Percentiles rank a stretch among this genome's conserved stretches.
phyloP scores from a whole-genome alignment of 768 basidiomycete species.

The Gymnopilus dilepis region DNA sequence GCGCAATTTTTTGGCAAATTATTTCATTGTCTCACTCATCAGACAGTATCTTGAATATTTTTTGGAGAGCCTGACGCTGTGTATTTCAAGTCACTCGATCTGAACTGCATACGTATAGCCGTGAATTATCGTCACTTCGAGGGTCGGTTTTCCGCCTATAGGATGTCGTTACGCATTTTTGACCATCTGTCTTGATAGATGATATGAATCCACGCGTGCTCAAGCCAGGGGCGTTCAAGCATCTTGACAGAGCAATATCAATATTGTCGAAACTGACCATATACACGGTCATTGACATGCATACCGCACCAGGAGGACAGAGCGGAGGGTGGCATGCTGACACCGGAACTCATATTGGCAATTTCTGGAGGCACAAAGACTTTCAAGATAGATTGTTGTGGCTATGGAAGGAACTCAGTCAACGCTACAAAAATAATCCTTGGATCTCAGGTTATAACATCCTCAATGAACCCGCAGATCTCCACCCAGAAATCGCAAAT shows the following conservation, averaged over 20 bases:
- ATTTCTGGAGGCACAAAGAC: conserved; percentile 83
- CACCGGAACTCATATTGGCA: conserved; percentile 64
- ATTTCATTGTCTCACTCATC: background rate
- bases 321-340: conserved; percentile 84
- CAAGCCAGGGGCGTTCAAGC: conserved; percentile 77
- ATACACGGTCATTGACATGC: conserved; percentile 82
- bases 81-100: conserved; percentile 77
- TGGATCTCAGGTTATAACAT: conserved; percentile 90
- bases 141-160: conserved; percentile 38
- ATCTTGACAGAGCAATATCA: conserved; percentile 79
- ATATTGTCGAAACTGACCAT: conserved; percentile 74
- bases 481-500: conserved; percentile 53
- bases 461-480: conserved; percentile 82
- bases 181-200: conserved; percentile 38
- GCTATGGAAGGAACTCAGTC: conserved; percentile 78
- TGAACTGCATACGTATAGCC: conserved; percentile 79
- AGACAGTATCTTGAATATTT: conserved; percentile 79
- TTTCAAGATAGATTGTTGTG: conserved; percentile 80
- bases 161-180: background rate
- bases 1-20: conserved; percentile 12
- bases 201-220: conserved; percentile 82
- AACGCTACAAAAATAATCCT: conserved; percentile 71
- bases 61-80: conserved; percentile 71
- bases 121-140: conserved; percentile 80
- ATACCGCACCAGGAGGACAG: conserved; percentile 76